Percentiles rank a stretch among this genome's conserved stretches.
These are phyloP conservation scores for Aegilops longissima DNA, from an alignment of 176 grass and related monocot genomes.

Conservation along the genomic window DNA sequence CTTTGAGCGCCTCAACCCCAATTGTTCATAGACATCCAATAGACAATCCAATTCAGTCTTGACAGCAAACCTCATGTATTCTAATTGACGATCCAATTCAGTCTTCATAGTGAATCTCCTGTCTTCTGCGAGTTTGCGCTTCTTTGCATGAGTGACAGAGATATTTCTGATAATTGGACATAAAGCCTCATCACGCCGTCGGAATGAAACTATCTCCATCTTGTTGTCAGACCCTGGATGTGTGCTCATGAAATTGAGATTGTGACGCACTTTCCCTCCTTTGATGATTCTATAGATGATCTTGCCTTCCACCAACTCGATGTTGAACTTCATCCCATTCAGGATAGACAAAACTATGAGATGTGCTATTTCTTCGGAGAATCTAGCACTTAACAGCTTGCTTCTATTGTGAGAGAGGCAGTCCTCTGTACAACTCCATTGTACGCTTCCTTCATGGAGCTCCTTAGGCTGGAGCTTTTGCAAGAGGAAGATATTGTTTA, in stretches of 20 bases:
- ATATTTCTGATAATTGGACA: slow-evolving; percentile 42
- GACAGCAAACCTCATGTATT: slow-evolving; percentile 4
- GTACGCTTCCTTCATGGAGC: slow-evolving; percentile 33
- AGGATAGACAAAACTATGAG: slow-evolving; percentile 66
- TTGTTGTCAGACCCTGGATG: slow-evolving; percentile 36
- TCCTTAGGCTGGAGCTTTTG: slow-evolving; percentile 50
- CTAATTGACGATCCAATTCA: slow-evolving; percentile 24
- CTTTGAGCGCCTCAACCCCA: slow-evolving; percentile 78
- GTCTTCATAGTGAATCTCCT: slow-evolving; percentile 12
- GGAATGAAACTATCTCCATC: slow-evolving; percentile 56
- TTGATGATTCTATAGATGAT: slow-evolving; percentile 56
- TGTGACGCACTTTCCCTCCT: slow-evolving; percentile 25
- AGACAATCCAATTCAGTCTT: slow-evolving; percentile 29
- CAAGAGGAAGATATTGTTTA: slow-evolving; percentile 59
- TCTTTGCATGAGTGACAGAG: slow-evolving; percentile 36
- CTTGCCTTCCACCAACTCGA: slow-evolving; percentile 53
- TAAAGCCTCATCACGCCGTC: slow-evolving; percentile 24
- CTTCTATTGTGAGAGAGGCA: slow-evolving; percentile 44
- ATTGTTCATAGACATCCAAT: slow-evolving; percentile 52
- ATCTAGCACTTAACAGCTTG: slow-evolving; percentile 56
- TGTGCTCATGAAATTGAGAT: slow-evolving; percentile 22
- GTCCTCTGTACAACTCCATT: slow-evolving; percentile 51
- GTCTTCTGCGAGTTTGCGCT: slow-evolving; percentile 4
- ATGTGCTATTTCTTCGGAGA: slow-evolving; percentile 59
- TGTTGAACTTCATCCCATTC: slow-evolving; percentile 60